phyloP scores from a whole-genome alignment of 2,329 filamentous ascomycete genomes.

The Aspergillus tamarii region DNA sequence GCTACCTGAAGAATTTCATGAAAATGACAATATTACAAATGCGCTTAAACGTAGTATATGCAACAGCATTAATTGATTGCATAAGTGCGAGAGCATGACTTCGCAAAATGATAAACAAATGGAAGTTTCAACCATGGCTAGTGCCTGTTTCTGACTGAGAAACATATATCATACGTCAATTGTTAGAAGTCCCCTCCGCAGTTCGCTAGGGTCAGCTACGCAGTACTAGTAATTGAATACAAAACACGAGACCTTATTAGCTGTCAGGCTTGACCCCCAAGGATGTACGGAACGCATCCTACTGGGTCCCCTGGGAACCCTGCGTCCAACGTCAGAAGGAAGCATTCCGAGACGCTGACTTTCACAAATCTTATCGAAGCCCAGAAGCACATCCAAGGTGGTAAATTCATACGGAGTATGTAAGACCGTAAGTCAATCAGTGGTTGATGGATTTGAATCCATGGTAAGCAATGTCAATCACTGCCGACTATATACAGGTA shows the following conservation, averaged over 20 bases:
- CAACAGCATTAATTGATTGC: background rate
- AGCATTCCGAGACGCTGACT: background rate
- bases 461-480: background rate
- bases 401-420: background rate
- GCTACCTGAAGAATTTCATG: background rate
- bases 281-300: conserved; percentile 1
- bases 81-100: background rate
- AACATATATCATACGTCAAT: background rate
- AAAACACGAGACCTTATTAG: background rate
- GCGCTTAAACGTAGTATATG: background rate
- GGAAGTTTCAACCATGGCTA: background rate
- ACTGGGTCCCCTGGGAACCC: background rate
- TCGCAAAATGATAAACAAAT: background rate
- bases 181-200: background rate
- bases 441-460: background rate
- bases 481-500: background rate
- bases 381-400: background rate
- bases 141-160: background rate
- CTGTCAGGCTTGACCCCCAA: background rate
- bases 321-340: background rate
- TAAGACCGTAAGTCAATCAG: background rate
- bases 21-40: background rate
- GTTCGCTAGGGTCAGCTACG: background rate
- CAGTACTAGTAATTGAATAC: background rate
- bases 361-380: background rate